phyloP scores from a whole-genome alignment of 1,284 basidiomycete species.

The Leccinum cinnamomeum region DNA sequence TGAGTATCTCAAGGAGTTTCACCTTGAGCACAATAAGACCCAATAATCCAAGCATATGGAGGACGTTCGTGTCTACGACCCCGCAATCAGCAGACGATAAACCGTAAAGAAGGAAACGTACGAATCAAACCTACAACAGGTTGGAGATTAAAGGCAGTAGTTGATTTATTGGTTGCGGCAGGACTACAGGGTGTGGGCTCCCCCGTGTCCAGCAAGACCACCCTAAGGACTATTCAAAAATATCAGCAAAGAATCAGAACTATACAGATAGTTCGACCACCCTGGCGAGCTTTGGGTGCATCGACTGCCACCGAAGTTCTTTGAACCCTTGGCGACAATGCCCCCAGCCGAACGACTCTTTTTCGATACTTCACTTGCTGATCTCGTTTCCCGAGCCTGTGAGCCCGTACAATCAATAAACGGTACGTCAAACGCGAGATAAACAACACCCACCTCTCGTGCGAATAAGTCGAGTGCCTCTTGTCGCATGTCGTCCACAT shows the following conservation, averaged over 20 bases:
- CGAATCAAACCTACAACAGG: conserved; percentile 20
- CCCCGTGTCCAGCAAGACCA: conserved; percentile 38
- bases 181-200: conserved; percentile 14
- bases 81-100: conserved; percentile 1
- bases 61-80: conserved; percentile 49
- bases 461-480: conserved; percentile 46
- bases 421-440: background rate
- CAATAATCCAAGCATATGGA: conserved; percentile 65
- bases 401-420: background rate
- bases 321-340: conserved; percentile 15
- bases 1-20: conserved; percentile 49
- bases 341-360: conserved; percentile 11
- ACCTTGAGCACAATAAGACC: conserved; percentile 54
- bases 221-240: conserved; percentile 33
- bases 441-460: conserved; percentile 38
- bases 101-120: conserved; percentile 8
- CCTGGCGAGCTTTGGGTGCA: conserved; percentile 44
- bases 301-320: conserved; percentile 17
- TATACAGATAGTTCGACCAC: conserved; percentile 31
- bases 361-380: conserved; percentile 11
- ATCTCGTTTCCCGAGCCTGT: conserved; percentile 9
- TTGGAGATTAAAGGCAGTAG: conserved; percentile 41
- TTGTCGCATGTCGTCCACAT: conserved; percentile 38
- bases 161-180: conserved; percentile 19
- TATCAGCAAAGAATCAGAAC: background rate